Evolutionary conservation across 768 basidiomycete genomes (phyloP).

Genomic region (Clitopilus hobsonii): DNA sequence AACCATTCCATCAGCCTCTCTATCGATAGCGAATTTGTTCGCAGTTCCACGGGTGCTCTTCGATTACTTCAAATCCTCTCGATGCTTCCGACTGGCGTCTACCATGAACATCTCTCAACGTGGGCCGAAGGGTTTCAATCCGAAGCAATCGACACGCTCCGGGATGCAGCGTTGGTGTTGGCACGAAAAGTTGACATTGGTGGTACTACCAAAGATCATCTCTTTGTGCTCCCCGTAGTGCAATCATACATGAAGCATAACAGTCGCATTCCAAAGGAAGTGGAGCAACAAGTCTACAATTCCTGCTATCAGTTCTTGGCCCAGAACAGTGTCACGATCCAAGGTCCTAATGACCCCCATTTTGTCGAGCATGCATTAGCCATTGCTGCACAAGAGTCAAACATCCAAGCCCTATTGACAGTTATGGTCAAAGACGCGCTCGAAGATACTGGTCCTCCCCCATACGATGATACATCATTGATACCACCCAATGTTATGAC

Average conservation of each 20-base stretch:
- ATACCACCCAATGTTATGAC: background rate
- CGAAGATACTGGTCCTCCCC: too few relatives aligned
- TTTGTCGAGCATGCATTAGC: conserved; percentile 3
- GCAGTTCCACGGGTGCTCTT: conserved; percentile 1
- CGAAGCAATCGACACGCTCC: background rate
- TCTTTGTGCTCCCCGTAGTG: conserved; percentile 16
- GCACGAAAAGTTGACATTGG: conserved; percentile 4
- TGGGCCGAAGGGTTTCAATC: conserved; percentile 5
- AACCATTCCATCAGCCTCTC: conserved; percentile 7
- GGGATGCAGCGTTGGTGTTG: conserved; percentile 5
- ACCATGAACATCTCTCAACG: conserved; percentile 5
- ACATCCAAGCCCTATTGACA: conserved; percentile 5
- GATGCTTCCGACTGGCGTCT: conserved; percentile 19
- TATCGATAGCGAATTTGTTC: conserved; percentile 3
- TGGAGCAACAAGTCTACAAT: conserved; percentile 6
- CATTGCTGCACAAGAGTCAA: conserved; percentile 10
- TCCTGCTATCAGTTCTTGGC: conserved; percentile 11
- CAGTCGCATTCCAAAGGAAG: conserved; percentile 3
- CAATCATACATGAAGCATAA: conserved; percentile 12
- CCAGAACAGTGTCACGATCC: conserved; percentile 2
- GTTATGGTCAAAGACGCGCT: background rate
- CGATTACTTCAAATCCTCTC: conserved; percentile 15
- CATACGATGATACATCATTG: background rate
- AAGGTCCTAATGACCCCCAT: conserved; percentile 2
- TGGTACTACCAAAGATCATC: conserved; percentile 1